These are phyloP conservation scores for Leccinum incarnatum DNA, from an alignment of 768 basidiomycete species.

Conservation along the genomic window DNA sequence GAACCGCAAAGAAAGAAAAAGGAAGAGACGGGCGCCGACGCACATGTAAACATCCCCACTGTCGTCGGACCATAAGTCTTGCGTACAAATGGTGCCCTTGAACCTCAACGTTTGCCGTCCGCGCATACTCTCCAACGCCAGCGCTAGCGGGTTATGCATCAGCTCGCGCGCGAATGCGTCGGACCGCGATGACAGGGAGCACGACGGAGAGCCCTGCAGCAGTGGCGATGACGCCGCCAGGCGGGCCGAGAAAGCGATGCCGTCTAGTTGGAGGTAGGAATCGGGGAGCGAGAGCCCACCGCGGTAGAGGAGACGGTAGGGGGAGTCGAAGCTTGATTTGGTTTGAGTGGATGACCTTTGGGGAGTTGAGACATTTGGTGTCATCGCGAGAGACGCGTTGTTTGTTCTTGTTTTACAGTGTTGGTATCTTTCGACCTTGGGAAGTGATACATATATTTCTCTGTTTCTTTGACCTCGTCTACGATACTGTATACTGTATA, in stretches of 20 bases:
- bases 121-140: conserved; percentile 79
- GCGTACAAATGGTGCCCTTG: conserved; percentile 49
- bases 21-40: conserved; percentile 25
- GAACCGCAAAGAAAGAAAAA: background rate
- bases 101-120: conserved; percentile 63
- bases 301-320: conserved; percentile 64
- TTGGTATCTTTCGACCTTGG: too few relatives aligned
- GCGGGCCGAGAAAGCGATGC: conserved; percentile 62
- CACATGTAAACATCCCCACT: conserved; percentile 47
- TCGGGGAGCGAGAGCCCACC: conserved; percentile 73
- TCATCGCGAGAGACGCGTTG: background rate
- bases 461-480: too few relatives aligned
- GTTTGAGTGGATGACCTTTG: conserved; percentile 8
- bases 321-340: background rate
- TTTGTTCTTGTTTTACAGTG: background rate
- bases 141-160: conserved; percentile 64
- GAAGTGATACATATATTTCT: too few relatives aligned
- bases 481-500: too few relatives aligned
- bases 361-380: conserved; percentile 17
- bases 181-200: conserved; percentile 18
- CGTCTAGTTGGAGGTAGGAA: conserved; percentile 69
- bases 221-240: conserved; percentile 34
- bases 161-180: conserved; percentile 35
- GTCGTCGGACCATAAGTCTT: conserved; percentile 60
- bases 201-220: conserved; percentile 28